Evolutionary conservation across 139 green algal genomes (phyloP).

Genomic region (Penium margaritaceum): DNA sequence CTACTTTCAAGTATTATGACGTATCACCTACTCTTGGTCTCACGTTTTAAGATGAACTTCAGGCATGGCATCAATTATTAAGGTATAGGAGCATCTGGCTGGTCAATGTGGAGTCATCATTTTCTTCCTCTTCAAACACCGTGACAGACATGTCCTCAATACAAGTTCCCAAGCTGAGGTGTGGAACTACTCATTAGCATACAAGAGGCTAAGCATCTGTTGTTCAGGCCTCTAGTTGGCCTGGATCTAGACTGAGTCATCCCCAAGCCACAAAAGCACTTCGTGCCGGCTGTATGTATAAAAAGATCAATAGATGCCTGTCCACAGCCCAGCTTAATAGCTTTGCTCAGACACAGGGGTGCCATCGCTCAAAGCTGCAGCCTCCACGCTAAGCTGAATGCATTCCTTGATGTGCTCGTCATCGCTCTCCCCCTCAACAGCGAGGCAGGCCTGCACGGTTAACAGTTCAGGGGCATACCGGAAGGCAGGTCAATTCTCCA

Average conservation of each 20-base stretch:
- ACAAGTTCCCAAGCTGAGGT: not conserved
- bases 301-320: not conserved
- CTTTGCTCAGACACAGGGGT: conserved; percentile 23
- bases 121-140: no score
- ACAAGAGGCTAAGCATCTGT: not conserved
- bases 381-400: conserved; percentile 32
- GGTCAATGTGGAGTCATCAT: no score
- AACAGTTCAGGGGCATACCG: no score
- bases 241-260: not conserved
- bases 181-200: not conserved
- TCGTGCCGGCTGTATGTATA: not conserved
- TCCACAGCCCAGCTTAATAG: conserved; percentile 2
- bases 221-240: no score
- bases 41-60: no score
- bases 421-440: conserved; percentile 22
- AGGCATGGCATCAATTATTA: no score
- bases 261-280: not conserved
- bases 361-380: conserved; percentile 16
- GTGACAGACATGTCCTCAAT: no score
- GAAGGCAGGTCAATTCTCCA: no score
- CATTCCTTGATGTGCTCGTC: conserved; percentile 11
- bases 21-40: no score
- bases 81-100: no score
- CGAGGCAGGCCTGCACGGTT: conserved; percentile 35
- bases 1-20: no score